These are phyloP conservation scores for Ramalina peruviana DNA, from an alignment of 495 filamentous ascomycete species.

Conservation along the genomic window DNA sequence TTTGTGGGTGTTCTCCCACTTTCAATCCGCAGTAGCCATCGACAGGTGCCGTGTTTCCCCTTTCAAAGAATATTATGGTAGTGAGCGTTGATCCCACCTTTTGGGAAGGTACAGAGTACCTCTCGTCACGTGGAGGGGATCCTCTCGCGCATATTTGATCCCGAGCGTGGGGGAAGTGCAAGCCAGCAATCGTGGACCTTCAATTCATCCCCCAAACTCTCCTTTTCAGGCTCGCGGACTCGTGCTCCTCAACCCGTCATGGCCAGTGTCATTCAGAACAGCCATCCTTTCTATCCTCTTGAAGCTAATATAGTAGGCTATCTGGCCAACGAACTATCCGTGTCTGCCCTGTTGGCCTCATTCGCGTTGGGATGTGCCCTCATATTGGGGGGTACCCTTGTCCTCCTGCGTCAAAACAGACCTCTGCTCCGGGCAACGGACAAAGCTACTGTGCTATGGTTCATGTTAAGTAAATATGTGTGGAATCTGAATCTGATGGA, in stretches of 20 bases:
- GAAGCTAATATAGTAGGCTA: conserved; percentile 48
- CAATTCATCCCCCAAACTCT: too few species aligned
- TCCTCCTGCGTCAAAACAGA: conserved; percentile 31
- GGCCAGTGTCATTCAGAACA: conserved; percentile 4
- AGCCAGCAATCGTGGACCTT: too few species aligned
- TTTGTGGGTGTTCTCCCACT: too few species aligned
- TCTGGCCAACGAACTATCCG: conserved; percentile 41
- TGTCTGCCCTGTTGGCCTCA: conserved; percentile 36
- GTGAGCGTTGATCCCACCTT: too few species aligned
- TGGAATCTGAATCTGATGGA: not conserved
- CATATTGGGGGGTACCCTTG: conserved; percentile 37
- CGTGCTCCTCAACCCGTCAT: not conserved
- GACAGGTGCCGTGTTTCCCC: too few species aligned
- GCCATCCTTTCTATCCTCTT: conserved; percentile 62
- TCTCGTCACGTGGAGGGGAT: too few species aligned
- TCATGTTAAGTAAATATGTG: conserved; percentile 41
- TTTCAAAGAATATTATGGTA: too few species aligned
- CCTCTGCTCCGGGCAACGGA: conserved; percentile 35
- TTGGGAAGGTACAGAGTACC: too few species aligned
- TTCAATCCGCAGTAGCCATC: too few species aligned
- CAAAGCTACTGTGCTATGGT: conserved; percentile 49
- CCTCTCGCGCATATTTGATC: too few species aligned
- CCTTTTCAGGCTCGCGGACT: not conserved
- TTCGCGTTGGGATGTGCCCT: conserved; percentile 37
- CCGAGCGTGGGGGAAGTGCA: too few species aligned